A percentile compares a stretch with the other conserved stretches of the same genome.
phyloP scores from a whole-genome alignment of 2,329 filamentous ascomycete genomes.

The Fusarium chuoi region DNA sequence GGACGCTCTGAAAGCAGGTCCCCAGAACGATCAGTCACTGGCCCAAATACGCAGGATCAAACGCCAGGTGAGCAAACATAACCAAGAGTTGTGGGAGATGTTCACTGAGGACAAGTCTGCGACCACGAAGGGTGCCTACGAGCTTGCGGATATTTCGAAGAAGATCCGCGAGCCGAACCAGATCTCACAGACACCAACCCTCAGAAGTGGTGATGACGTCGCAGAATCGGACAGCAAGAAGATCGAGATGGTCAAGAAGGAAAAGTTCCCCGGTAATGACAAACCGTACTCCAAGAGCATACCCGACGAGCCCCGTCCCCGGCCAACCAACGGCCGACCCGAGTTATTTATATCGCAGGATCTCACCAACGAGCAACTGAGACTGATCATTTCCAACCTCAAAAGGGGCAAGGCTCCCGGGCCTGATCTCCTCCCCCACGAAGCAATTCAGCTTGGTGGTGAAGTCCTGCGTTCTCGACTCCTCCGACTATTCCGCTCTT shows the following conservation, averaged over 20 bases:
- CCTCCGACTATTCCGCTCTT: neutral
- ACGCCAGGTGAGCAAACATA: neutral
- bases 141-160: neutral
- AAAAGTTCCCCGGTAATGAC: neutral
- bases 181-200: neutral
- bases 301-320: neutral
- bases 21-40: neutral
- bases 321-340: neutral
- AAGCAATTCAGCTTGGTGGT: neutral
- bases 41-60: neutral
- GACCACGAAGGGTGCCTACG: neutral
- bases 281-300: neutral
- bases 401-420: neutral
- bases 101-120: neutral
- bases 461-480: neutral
- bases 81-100: neutral
- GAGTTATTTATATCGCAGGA: neutral
- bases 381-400: neutral
- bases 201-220: neutral
- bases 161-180: neutral
- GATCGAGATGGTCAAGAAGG: neutral
- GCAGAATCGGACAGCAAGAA: neutral
- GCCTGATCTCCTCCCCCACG: neutral
- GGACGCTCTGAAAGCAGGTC: neutral
- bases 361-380: neutral